phyloP scores from a whole-genome alignment of 1,284 basidiomycete genomes.

The Ganoderma boninense region DNA sequence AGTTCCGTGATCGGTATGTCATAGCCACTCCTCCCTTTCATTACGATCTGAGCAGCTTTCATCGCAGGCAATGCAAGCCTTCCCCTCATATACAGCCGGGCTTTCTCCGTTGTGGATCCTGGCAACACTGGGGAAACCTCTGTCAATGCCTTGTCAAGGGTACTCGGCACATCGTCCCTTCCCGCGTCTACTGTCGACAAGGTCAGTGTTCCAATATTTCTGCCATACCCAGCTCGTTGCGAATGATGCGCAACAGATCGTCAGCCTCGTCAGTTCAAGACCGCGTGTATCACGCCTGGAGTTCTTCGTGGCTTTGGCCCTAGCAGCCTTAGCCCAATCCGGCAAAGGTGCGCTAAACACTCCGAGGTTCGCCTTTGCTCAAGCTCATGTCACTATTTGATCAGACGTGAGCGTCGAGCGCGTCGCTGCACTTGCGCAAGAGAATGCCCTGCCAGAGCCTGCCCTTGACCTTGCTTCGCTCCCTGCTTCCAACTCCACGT shows the following conservation, averaged over 20 bases:
- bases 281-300: conserved; percentile 84
- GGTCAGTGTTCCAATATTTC: conserved; percentile 51
- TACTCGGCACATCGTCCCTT: conserved; percentile 78
- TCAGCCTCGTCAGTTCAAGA: conserved; percentile 81
- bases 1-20: conserved; percentile 73
- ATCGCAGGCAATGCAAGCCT: conserved; percentile 75
- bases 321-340: conserved; percentile 86
- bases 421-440: conserved; percentile 75
- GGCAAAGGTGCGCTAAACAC: conserved; percentile 64
- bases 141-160: conserved; percentile 81
- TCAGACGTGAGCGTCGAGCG: conserved; percentile 83
- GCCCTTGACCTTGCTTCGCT: conserved; percentile 70
- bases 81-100: conserved; percentile 79
- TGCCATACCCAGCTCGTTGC: background rate
- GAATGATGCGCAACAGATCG: conserved; percentile 60
- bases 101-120: conserved; percentile 78
- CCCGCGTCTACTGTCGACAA: conserved; percentile 84
- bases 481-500: conserved; percentile 56
- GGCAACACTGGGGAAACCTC: conserved; percentile 77
- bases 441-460: conserved; percentile 76
- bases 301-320: conserved; percentile 87
- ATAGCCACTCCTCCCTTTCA: background rate
- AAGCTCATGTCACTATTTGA: background rate
- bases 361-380: background rate
- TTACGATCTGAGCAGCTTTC: conserved; percentile 2